phyloP scores from a whole-genome alignment of 148 eudicot genomes.

The Rhododendron molle region DNA sequence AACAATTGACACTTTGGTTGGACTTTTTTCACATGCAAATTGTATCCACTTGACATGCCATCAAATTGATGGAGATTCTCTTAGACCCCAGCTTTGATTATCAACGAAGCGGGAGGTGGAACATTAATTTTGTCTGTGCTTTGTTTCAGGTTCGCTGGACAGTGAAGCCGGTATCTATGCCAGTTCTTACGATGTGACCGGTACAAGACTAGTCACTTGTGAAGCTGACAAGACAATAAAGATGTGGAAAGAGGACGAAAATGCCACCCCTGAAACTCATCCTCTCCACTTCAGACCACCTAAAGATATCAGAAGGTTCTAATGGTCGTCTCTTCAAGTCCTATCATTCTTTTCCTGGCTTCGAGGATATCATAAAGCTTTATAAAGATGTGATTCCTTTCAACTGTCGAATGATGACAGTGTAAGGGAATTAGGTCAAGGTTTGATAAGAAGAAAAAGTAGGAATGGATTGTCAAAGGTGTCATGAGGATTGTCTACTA shows the following conservation, averaged over 20 bases:
- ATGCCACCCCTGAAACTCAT: slow-evolving; percentile 90
- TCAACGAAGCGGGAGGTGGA: not conserved
- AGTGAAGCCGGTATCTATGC: slow-evolving; percentile 97
- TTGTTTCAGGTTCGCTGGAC: slow-evolving; percentile 72
- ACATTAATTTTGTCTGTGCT: not conserved
- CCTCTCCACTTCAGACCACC: slow-evolving; percentile 93
- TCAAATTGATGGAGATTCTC: not conserved
- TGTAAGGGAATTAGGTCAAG: not conserved
- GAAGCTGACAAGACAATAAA: slow-evolving; percentile 98
- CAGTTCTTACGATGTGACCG: slow-evolving; percentile 64
- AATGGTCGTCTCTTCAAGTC: not conserved
- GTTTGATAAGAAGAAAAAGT: not conserved
- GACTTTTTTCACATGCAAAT: not conserved
- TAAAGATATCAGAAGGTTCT: slow-evolving; percentile 85
- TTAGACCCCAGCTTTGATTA: not conserved
- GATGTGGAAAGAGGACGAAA: slow-evolving; percentile 99
- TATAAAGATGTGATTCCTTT: not conserved
- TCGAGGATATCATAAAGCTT: not conserved
- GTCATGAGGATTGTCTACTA: not conserved
- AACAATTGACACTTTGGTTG: not conserved
- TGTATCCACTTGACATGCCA: not conserved
- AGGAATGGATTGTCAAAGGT: not conserved
- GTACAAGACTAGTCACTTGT: slow-evolving; percentile 82
- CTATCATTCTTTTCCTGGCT: not conserved
- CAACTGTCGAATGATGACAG: not conserved